phyloP scores from a whole-genome alignment of 2,329 filamentous ascomycete genomes.

The Claviceps digitariae region DNA sequence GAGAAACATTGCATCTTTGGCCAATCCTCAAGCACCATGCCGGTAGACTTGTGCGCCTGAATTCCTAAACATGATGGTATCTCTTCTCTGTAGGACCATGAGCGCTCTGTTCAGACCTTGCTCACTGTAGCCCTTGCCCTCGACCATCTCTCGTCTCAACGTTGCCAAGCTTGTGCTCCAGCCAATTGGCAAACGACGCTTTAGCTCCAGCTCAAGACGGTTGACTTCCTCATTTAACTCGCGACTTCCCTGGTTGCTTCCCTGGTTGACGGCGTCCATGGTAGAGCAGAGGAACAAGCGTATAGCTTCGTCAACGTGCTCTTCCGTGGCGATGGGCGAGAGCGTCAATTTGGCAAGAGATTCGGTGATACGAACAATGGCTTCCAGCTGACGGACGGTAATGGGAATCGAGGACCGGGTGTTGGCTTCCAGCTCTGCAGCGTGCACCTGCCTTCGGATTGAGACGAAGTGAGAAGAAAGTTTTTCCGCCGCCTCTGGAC shows the following conservation, averaged over 20 bases:
- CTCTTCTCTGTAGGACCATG: slow-evolving; percentile 72
- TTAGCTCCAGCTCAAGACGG: slow-evolving; percentile 79
- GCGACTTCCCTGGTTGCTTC: slow-evolving; percentile 66
- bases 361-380: slow-evolving; percentile 93
- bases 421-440: slow-evolving; percentile 80
- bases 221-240: slow-evolving; percentile 84
- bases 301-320: slow-evolving; percentile 94
- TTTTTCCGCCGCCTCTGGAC: slow-evolving; percentile 83
- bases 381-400: slow-evolving; percentile 91
- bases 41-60: slow-evolving; percentile 64
- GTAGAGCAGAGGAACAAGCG: slow-evolving; percentile 90
- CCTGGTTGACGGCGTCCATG: slow-evolving; percentile 94
- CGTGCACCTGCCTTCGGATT: slow-evolving; percentile 87
- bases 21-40: slow-evolving; percentile 43
- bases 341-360: slow-evolving; percentile 85
- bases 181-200: slow-evolving; percentile 77
- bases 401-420: slow-evolving; percentile 89
- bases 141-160: slow-evolving; percentile 78
- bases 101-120: slow-evolving; percentile 72
- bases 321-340: slow-evolving; percentile 73
- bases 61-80: slow-evolving; percentile 71
- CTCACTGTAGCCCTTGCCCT: slow-evolving; percentile 81
- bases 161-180: slow-evolving; percentile 89
- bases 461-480: slow-evolving; percentile 94
- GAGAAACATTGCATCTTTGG: not conserved